Evolutionary conservation across 106 monocot genomes (phyloP), one percentile per base, ranked within the genome.

Genomic region (Dendrobium catenatum): DNA sequence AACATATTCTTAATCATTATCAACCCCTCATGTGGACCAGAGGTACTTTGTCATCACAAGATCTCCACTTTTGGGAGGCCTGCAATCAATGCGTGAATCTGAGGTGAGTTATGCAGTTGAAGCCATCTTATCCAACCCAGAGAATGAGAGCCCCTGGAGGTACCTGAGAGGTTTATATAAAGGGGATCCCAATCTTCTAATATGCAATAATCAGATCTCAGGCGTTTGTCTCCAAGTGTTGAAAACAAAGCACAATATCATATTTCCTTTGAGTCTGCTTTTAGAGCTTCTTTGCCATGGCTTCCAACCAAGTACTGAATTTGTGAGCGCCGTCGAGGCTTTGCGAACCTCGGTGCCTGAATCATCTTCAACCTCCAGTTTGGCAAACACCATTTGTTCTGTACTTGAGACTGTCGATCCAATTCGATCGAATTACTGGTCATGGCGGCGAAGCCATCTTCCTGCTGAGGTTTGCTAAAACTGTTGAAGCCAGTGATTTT

Each of bases 81-180:
- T 95, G 54, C 55, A 89, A 72, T 83, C 80, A 41, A 87, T 93
- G 93, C 87, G 88, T 66, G 86, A 95, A 31, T 88, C 95, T 15
- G 98, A 99, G 86, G 87, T 86, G 41, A 66, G 74, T 49, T 95
- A 86, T 67, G 66, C 95, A 66, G 66, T 78, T 17, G 82, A 82
- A 46, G 89, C 95, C 59, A 99, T 99, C 82, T 79, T 91, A 75
- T 49, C 61, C 58, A 81, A 95, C 80, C 98, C 98, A 31, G 81
- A 80, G 75, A 99, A 99, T 37, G 98, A 99, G 86, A 99, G 98
- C 83, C 93, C 98, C 2, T 99, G 98, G 98, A 91, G 93, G 79
- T 99, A 99, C 79, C 89, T 99, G 22, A 79, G 90, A 41, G 98
- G 98, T 42, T 72, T 95, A 78, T 95, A 88, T 83, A 95, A 93